phyloP scores from a whole-genome alignment of 805 yeast genomes.

The Ogataea corticis region DNA sequence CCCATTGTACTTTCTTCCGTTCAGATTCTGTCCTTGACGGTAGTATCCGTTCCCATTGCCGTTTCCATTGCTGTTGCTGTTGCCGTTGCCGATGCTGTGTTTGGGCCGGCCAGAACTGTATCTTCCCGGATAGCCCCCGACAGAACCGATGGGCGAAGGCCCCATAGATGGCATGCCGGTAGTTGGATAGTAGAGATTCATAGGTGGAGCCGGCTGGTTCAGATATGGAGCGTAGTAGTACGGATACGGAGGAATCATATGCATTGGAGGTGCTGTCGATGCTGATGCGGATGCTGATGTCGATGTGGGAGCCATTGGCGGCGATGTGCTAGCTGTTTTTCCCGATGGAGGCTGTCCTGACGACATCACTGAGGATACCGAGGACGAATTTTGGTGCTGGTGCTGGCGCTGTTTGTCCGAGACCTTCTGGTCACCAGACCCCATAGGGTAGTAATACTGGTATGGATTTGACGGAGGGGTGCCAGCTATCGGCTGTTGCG shows the following conservation, averaged over 20 bases:
- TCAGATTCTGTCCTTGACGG: constrained; percentile 7
- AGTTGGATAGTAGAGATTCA: constrained; percentile 14
- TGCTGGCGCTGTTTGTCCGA: neutral
- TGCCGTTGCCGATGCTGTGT: constrained; percentile 7
- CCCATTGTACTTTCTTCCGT: constrained; percentile 3
- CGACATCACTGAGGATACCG: neutral
- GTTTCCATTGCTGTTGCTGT: neutral
- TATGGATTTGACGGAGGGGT: constrained; percentile 12
- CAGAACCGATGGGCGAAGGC: constrained; percentile 2
- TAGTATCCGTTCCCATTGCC: constrained; percentile 1
- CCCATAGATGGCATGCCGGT: neutral
- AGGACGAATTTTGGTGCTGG: neutral
- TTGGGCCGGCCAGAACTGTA: constrained; percentile 13
- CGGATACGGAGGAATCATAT: constrained; percentile 16
- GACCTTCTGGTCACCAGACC: constrained; percentile 1
- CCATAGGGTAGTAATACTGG: constrained; percentile 18
- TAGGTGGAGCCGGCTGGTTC: constrained; percentile 11
- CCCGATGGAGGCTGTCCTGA: neutral
- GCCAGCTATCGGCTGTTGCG: neutral
- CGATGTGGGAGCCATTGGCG: constrained; percentile 5
- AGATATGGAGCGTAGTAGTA: constrained; percentile 20
- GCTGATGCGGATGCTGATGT: constrained; percentile 7
- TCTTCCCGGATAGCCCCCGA: constrained; percentile 9
- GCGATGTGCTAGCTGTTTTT: neutral
- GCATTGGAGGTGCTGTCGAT: constrained; percentile 11